Evolutionary conservation across 352 stramenopile species (phyloP).

Genomic region (Phytophthora boehmeriae): DNA sequence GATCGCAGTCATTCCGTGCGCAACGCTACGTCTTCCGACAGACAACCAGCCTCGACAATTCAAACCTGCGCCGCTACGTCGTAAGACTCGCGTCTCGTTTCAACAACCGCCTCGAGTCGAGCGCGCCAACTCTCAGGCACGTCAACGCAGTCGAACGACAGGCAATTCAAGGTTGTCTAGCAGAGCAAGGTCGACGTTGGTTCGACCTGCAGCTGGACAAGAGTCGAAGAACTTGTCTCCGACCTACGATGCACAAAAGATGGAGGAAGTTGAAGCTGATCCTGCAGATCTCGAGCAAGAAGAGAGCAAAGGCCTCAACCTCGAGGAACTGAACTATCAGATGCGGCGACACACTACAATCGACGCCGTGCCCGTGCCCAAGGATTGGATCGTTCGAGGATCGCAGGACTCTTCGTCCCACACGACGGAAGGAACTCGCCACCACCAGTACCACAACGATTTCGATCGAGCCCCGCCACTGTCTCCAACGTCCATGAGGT

Average conservation of each 20-base stretch:
- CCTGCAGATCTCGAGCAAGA: constrained; percentile 22
- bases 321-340: constrained; percentile 44
- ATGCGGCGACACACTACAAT: constrained; percentile 37
- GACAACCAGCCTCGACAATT: constrained; percentile 21
- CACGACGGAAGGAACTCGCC: constrained; percentile 18
- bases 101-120: constrained; percentile 10
- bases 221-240: constrained; percentile 12
- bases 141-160: constrained; percentile 27
- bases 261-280: constrained; percentile 4
- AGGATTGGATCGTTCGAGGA: constrained; percentile 21
- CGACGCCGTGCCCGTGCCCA: constrained; percentile 32
- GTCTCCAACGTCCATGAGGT: constrained; percentile 25
- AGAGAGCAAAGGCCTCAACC: constrained; percentile 29
- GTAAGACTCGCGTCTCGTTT: constrained; percentile 21
- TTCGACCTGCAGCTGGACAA: background rate
- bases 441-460: constrained; percentile 11
- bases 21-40: constrained; percentile 31
- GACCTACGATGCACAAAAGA: background rate
- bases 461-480: background rate
- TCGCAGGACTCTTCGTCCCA: constrained; percentile 14
- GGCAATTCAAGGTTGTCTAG: constrained; percentile 30
- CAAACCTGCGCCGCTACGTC: constrained; percentile 13
- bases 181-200: constrained; percentile 26
- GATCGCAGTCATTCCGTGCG: constrained; percentile 25
- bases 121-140: constrained; percentile 16